phyloP scores from a whole-genome alignment of 768 basidiomycete genomes.

The Leccinum subgranulosum region DNA sequence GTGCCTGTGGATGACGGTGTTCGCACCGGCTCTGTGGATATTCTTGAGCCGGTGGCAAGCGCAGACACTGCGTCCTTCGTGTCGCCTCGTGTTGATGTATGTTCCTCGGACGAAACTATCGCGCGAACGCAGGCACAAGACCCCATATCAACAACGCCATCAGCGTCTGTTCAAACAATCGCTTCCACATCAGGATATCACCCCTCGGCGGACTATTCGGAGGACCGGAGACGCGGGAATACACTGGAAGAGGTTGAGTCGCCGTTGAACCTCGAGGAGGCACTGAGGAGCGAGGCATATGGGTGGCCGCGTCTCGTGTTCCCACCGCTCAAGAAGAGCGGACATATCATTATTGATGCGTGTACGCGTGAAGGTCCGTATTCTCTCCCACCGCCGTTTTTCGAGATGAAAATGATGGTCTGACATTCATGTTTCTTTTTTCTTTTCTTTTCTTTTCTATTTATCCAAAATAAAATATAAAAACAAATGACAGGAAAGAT shows the following conservation, averaged over 20 bases:
- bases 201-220: not conserved
- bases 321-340: conserved; percentile 87
- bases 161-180: conserved; percentile 4
- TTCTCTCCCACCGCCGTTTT: conserved; percentile 3
- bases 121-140: conserved; percentile 12
- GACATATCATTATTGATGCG: conserved; percentile 88
- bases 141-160: conserved; percentile 12
- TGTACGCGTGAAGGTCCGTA: conserved; percentile 77
- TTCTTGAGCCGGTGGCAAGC: conserved; percentile 15
- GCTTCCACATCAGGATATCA: conserved; percentile 8
- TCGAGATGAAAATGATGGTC: conserved; percentile 2
- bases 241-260: conserved; percentile 12
- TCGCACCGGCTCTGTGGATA: conserved; percentile 16
- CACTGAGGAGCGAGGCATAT: conserved; percentile 72
- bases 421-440: conserved; percentile 1
- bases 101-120: conserved; percentile 10
- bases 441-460: not conserved
- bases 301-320: conserved; percentile 90
- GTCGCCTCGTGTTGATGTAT: conserved; percentile 26
- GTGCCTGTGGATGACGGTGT: conserved; percentile 19
- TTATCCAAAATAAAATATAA: not conserved
- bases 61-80: conserved; percentile 16
- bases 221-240: conserved; percentile 1
- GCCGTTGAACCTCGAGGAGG: conserved; percentile 42
- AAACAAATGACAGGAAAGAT: conserved; percentile 64